Base-by-base conservation (phyloP, 495 filamentous ascomycete genomes). In the Penicillium lagena region DNA sequence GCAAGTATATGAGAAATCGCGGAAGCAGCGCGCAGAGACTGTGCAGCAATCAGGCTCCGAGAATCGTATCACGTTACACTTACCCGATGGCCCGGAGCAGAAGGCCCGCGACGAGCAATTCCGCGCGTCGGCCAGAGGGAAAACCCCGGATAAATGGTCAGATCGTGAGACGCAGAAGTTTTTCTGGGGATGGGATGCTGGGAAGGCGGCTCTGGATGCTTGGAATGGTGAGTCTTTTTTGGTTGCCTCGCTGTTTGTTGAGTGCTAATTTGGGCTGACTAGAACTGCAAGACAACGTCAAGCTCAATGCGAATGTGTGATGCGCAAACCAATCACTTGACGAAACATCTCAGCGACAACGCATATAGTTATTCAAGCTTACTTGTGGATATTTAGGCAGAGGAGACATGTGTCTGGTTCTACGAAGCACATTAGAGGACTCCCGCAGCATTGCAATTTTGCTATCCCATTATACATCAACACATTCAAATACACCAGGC, bases 1-100 rank as follows among this genome's bases (percentile, higher is more conserved):
- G 13, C 45, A 62, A 9, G 62, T 63, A 5, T 80, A 80, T 37
- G 67, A 80, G 43, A 38, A 47, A 11, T 76, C 73, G 11, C 63
- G 78, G 6, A 73, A 72, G 30, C 54, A 61, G 15, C 70, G 77
- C 11, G 77, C 73, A 5, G 70, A 70, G 12, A 65, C 63, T 1
- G 66, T 81, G 1, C 76, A 79, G 15, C 61, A 69, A 38, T 70
- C 75, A 2, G 76, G 78, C 3, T 71, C 72, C 2, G 53, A 62
- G 9, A 73, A 78, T 36, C 72, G 76, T 17, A 52, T 72, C 42
- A 60, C 72, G 1, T 69, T 79, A 40, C 78, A 82, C 46, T 54
- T 81, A 12, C 67, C 66, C 11, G 77, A 81, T 45, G 78, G 78
- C 1, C 59, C 62, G 7, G 68, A 72, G 41, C 78, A 79, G 44